These are phyloP conservation scores for Parasitella parasitica DNA, from an alignment of 371 early-diverging fungal species.

Conservation along the genomic window DNA sequence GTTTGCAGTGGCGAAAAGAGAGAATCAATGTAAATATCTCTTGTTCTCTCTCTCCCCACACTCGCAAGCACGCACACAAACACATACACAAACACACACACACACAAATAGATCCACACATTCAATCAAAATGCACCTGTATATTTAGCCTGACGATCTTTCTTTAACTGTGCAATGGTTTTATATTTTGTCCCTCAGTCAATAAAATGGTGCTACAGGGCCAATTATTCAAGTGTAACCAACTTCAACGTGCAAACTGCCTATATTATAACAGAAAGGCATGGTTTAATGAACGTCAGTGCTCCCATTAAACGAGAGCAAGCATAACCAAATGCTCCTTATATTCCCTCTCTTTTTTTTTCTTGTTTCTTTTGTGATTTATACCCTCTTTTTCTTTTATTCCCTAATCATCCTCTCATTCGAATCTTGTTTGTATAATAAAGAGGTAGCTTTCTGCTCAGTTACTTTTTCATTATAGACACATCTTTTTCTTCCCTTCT, in stretches of 20 bases:
- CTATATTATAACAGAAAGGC: slow-evolving; percentile 14
- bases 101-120: neutral
- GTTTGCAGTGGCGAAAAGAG: neutral
- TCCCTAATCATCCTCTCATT: neutral
- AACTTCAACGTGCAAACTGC: slow-evolving; percentile 14
- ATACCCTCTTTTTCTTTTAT: neutral
- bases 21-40: neutral
- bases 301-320: slow-evolving; percentile 12
- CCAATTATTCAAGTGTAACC: slow-evolving; percentile 22
- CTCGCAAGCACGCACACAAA: neutral
- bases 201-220: slow-evolving; percentile 5
- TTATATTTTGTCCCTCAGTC: neutral
- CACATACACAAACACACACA: neutral
- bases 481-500: neutral
- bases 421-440: neutral
- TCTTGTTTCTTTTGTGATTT: neutral
- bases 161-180: too few species aligned
- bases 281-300: slow-evolving; percentile 30
- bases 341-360: slow-evolving; percentile 2
- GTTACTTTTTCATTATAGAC: slow-evolving; percentile 1
- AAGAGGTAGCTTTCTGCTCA: neutral
- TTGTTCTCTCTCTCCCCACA: neutral
- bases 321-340: neutral
- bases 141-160: slow-evolving; percentile 7
- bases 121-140: neutral